Evolutionary conservation across 352 stramenopile genomes (phyloP).

Genomic region (Globisporangium iwayamae): DNA sequence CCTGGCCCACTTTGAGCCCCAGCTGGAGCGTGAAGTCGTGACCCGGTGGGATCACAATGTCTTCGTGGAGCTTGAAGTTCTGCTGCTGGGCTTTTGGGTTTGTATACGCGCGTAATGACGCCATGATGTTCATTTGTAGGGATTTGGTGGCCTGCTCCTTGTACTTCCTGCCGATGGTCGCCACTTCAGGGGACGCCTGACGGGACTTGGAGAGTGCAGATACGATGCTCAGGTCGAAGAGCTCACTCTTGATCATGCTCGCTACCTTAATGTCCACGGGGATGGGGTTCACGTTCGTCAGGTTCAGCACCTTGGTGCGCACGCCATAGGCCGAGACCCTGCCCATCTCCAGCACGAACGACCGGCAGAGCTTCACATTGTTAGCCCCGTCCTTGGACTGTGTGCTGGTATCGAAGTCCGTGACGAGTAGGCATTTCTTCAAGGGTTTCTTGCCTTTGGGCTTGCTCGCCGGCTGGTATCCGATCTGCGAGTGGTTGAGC

Average conservation of each 20-base stretch:
- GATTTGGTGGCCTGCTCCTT: background rate
- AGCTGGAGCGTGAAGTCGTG: conserved; percentile 27
- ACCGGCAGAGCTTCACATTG: conserved; percentile 31
- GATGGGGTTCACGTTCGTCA: conserved; percentile 49
- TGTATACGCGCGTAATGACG: background rate
- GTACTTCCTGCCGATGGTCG: conserved; percentile 7
- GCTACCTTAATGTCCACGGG: conserved; percentile 26
- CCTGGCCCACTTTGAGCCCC: conserved; percentile 21
- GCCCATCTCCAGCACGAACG: conserved; percentile 39
- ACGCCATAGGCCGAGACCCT: conserved; percentile 28
- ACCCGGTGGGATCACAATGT: conserved; percentile 26
- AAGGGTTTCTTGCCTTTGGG: background rate
- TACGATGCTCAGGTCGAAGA: conserved; percentile 26
- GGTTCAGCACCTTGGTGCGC: conserved; percentile 31
- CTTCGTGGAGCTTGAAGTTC: conserved; percentile 11
- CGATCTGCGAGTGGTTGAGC: conserved; percentile 15
- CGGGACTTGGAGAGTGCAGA: conserved; percentile 9
- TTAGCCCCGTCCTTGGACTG: background rate
- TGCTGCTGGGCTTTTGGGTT: background rate
- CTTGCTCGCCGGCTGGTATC: conserved; percentile 1
- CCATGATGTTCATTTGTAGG: background rate
- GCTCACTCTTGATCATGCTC: conserved; percentile 12
- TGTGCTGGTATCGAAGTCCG: background rate
- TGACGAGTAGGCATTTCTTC: conserved; percentile 5
- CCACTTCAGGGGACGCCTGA: conserved; percentile 5